phyloP scores from a whole-genome alignment of 192 early-diverging fungal species.

The Funneliformis geosporum region DNA sequence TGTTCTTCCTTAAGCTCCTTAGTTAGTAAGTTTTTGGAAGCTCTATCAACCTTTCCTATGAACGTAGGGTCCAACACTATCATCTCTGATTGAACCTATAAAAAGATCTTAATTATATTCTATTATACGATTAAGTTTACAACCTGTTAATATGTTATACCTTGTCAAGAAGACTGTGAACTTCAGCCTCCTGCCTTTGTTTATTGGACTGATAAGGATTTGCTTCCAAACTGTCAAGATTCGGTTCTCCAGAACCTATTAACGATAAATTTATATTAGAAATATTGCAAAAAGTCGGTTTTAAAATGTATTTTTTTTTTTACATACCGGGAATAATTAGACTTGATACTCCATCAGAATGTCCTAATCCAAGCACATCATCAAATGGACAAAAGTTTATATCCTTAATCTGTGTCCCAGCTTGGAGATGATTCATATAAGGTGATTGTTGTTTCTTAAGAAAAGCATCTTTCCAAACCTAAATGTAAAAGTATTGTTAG shows the following conservation, averaged over 20 bases:
- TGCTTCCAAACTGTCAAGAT: constrained; percentile 90
- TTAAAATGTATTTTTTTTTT: neutral
- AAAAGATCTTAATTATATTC: neutral
- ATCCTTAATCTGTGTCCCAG: constrained; percentile 52
- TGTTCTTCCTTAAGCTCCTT: constrained; percentile 62
- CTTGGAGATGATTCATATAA: constrained; percentile 82
- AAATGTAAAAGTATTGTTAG: neutral
- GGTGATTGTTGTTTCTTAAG: constrained; percentile 72
- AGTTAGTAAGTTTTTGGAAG: constrained; percentile 56
- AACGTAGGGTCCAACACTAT: constrained; percentile 82
- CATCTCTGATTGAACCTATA: constrained; percentile 84
- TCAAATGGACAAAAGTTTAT: constrained; percentile 92
- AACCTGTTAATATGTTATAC: neutral
- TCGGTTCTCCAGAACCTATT: constrained; percentile 89
- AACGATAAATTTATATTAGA: neutral
- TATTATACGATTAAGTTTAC: neutral
- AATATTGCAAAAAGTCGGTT: neutral
- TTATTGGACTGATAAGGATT: constrained; percentile 91
- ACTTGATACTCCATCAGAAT: constrained; percentile 73
- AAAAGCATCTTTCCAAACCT: constrained; percentile 91
- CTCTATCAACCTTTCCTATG: constrained; percentile 77
- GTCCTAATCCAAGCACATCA: constrained; percentile 88
- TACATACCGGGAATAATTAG: constrained; percentile 78
- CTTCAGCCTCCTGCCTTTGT: constrained; percentile 88
- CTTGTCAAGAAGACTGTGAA: constrained; percentile 87